These are phyloP conservation scores for Pestalotiopsis sp. DNA, from an alignment of 2,329 filamentous ascomycete genomes.

Conservation along the genomic window DNA sequence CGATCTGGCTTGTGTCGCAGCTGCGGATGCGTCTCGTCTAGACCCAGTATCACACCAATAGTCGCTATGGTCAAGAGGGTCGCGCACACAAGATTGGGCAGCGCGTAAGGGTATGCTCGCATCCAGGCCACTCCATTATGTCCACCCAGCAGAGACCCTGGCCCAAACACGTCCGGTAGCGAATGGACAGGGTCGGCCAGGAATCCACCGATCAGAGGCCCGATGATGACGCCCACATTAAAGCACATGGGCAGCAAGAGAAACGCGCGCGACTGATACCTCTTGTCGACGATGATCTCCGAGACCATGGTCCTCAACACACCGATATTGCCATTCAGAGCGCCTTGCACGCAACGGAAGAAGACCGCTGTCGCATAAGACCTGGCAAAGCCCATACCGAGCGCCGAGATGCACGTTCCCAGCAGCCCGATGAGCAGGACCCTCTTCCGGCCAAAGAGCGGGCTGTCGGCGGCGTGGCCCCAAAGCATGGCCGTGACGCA, in stretches of 20 bases:
- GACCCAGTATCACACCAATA: constrained; percentile 15
- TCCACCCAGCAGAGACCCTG: constrained; percentile 34
- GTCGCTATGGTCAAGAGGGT: constrained; percentile 24
- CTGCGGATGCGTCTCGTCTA: constrained; percentile 18
- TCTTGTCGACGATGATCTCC: constrained; percentile 71
- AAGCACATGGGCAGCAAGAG: constrained; percentile 61
- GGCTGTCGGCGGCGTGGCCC: constrained; percentile 53
- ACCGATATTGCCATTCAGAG: constrained; percentile 71
- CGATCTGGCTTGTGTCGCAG: constrained; percentile 13
- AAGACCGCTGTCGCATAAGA: constrained; percentile 9
- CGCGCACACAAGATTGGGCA: constrained; percentile 42
- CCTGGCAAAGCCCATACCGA: constrained; percentile 68
- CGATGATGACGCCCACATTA: constrained; percentile 48
- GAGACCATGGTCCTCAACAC: constrained; percentile 75
- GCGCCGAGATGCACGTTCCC: constrained; percentile 60
- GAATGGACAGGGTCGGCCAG: constrained; percentile 42
- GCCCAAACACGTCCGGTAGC: constrained; percentile 38
- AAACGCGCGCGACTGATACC: constrained; percentile 49
- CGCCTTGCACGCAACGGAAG: constrained; percentile 59
- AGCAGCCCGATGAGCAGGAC: constrained; percentile 66
- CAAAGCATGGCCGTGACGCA: constrained; percentile 70
- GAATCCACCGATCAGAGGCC: constrained; percentile 42
- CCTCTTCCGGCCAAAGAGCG: constrained; percentile 58
- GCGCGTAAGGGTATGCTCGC: constrained; percentile 42
- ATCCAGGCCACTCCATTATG: constrained; percentile 37